Evolutionary conservation across 768 basidiomycete genomes (phyloP).

Genomic region (Hypholoma sublateritium): DNA sequence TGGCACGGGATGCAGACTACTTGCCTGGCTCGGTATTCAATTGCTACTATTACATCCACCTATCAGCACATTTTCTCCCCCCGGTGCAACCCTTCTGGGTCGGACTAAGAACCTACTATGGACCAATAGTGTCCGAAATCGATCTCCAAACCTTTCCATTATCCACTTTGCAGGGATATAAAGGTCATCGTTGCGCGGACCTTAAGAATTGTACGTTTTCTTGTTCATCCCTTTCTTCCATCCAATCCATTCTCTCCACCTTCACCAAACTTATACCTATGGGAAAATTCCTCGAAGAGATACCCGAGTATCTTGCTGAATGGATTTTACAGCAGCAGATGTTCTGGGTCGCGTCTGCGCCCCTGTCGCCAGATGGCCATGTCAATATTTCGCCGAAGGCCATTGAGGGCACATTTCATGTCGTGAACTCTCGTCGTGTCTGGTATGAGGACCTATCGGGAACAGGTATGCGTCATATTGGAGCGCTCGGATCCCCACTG

Average conservation of each 20-base stretch:
- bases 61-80: conserved; percentile 6
- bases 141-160: not conserved
- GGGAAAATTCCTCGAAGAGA: conserved; percentile 57
- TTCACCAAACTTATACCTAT: conserved; percentile 28
- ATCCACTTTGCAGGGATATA: not conserved
- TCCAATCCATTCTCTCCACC: not conserved
- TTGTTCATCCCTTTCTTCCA: not conserved
- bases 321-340: conserved; percentile 66
- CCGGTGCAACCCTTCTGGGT: conserved; percentile 5
- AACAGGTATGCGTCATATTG: conserved; percentile 43
- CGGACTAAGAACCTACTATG: not conserved
- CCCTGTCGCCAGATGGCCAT: conserved; percentile 54
- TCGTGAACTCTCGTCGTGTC: conserved; percentile 49
- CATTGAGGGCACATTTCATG: conserved; percentile 57
- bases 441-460: conserved; percentile 81
- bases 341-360: conserved; percentile 73
- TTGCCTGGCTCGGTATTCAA: conserved; percentile 9
- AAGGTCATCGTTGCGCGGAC: not conserved
- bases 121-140: not conserved
- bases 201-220: not conserved
- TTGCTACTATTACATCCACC: conserved; percentile 5
- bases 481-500: not conserved
- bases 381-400: conserved; percentile 74
- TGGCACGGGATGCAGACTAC: conserved; percentile 10
- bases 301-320: conserved; percentile 48